A percentile compares a stretch with the other conserved stretches of the same genome.
These are phyloP conservation scores for Pseudisothecium myosuroides DNA, from an alignment of 225 moss, liverwort and hornwort genomes.

Conservation along the genomic window DNA sequence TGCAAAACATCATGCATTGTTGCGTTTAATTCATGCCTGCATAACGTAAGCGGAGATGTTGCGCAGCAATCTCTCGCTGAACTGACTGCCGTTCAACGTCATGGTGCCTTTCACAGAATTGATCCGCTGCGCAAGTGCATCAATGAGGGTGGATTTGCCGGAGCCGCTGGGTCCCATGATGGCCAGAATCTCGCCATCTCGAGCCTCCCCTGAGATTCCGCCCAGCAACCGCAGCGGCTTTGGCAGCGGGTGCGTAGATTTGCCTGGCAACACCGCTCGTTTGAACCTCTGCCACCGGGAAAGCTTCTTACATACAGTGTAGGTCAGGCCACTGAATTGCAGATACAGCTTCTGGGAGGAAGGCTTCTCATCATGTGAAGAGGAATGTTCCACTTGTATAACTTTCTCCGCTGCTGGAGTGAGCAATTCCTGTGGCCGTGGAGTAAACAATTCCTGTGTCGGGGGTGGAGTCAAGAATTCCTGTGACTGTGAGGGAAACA, in stretches of 20 bases:
- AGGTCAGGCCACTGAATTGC: slow-evolving; percentile 61
- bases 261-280: background rate
- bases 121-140: slow-evolving; percentile 74
- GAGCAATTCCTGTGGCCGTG: background rate
- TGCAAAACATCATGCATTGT: background rate
- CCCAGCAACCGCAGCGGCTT: slow-evolving; percentile 26
- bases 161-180: slow-evolving; percentile 90
- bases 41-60: slow-evolving; percentile 89
- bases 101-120: slow-evolving; percentile 55
- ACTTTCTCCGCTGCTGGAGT: slow-evolving; percentile 1
- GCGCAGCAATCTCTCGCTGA: slow-evolving; percentile 51
- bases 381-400: slow-evolving; percentile 8
- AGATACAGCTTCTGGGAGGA: slow-evolving; percentile 18
- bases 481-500: background rate
- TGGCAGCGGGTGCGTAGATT: background rate
- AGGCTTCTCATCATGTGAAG: background rate
- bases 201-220: slow-evolving; percentile 61
- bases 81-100: slow-evolving; percentile 58
- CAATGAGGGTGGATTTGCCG: slow-evolving; percentile 80
- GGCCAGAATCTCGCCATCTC: slow-evolving; percentile 72
- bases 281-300: slow-evolving; percentile 21
- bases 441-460: background rate
- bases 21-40: slow-evolving; percentile 26
- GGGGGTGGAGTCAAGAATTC: background rate
- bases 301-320: slow-evolving; percentile 25